Evolutionary conservation across 208 protist genomes (phyloP).

Genomic region (Leishmania major): DNA sequence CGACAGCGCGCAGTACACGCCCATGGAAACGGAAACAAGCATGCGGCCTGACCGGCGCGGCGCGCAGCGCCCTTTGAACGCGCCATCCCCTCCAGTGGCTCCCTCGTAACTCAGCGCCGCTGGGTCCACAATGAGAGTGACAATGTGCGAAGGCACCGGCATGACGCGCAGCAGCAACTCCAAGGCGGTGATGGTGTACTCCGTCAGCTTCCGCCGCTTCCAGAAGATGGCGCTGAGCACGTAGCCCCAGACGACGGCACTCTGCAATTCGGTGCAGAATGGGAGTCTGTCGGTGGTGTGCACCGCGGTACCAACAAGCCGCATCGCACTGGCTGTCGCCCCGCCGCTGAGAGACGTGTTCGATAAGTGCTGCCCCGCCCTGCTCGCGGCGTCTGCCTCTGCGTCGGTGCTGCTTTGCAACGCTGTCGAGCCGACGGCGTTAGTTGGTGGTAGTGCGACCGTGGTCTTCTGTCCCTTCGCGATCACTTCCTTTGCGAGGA

Average conservation of each 20-base stretch:
- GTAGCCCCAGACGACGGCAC: constrained; percentile 34
- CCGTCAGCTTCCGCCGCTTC: constrained; percentile 57
- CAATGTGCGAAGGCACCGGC: constrained; percentile 24
- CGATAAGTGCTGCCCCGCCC: constrained; percentile 10
- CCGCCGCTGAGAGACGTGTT: constrained; percentile 5
- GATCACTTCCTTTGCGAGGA: background rate
- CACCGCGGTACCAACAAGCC: background rate
- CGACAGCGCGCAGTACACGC: constrained; percentile 42
- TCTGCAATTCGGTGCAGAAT: constrained; percentile 17
- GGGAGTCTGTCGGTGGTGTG: background rate
- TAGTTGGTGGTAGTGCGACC: background rate
- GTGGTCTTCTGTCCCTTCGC: background rate
- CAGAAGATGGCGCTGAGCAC: constrained; percentile 59
- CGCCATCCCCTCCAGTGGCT: background rate
- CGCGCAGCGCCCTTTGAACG: background rate
- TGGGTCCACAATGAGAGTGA: constrained; percentile 42
- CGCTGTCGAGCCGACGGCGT: background rate
- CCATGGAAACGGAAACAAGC: constrained; percentile 2
- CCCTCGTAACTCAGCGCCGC: constrained; percentile 9
- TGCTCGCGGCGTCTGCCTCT: background rate
- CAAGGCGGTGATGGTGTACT: constrained; percentile 38
- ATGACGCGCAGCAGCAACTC: constrained; percentile 45
- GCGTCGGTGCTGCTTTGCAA: background rate
- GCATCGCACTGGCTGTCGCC: background rate
- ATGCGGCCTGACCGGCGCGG: constrained; percentile 20